A percentile compares a stretch with the other conserved stretches of the same genome.
Evolutionary conservation across 2,329 filamentous ascomycete genomes (phyloP).

Genomic region (Alternaria triticina): DNA sequence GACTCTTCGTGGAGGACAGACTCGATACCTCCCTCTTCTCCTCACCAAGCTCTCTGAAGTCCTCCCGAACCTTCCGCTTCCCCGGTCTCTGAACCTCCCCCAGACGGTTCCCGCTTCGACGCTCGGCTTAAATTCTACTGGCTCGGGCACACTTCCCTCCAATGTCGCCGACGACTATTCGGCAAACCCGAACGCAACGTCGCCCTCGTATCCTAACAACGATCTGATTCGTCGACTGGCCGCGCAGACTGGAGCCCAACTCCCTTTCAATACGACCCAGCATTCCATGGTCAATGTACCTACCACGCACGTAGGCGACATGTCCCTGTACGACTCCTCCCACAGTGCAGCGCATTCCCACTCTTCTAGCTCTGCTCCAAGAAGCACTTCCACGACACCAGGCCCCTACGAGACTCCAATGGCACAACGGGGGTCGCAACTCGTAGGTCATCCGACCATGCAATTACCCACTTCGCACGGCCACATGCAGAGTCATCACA

Average conservation of each 20-base stretch:
- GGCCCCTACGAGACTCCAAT: constrained; percentile 42
- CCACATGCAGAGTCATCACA: constrained; percentile 41
- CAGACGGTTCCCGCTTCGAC: constrained; percentile 35
- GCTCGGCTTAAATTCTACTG: constrained; percentile 33
- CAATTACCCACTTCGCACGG: constrained; percentile 34
- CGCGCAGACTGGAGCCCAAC: constrained; percentile 44
- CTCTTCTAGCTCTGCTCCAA: constrained; percentile 39
- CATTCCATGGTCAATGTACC: constrained; percentile 39
- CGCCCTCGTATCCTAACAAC: constrained; percentile 41
- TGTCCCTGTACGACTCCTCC: constrained; percentile 43
- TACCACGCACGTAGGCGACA: constrained; percentile 42
- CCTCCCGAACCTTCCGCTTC: constrained; percentile 59
- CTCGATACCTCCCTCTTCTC: constrained; percentile 78
- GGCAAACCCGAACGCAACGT: constrained; percentile 30
- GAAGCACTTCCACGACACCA: constrained; percentile 43
- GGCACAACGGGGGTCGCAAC: constrained; percentile 32
- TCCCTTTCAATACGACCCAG: constrained; percentile 42
- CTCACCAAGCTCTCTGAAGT: constrained; percentile 77
- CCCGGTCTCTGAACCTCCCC: constrained; percentile 42
- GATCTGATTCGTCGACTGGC: constrained; percentile 45
- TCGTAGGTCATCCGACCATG: constrained; percentile 28
- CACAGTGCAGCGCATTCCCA: constrained; percentile 43
- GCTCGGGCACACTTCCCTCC: constrained; percentile 37
- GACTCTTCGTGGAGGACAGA: constrained; percentile 74
- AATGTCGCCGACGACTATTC: constrained; percentile 40